Base-by-base conservation (phyloP, 2,329 filamentous ascomycete species). In the Westerdykella aurantiaca region DNA sequence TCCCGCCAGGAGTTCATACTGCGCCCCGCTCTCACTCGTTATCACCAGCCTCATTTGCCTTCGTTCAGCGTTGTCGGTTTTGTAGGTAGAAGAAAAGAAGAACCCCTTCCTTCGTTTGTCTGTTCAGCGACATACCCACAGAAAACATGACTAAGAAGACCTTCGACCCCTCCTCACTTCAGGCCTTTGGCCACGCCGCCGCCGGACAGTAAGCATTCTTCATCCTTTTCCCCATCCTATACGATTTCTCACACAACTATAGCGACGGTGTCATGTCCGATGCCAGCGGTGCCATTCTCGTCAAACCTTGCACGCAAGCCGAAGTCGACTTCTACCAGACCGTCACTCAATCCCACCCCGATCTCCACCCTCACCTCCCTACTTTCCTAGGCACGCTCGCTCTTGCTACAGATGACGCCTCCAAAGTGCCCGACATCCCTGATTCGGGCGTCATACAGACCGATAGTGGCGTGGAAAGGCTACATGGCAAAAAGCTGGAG, bases 211-310 rank as follows among this genome's bases (percentile, higher is more conserved):
- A 76, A 77, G 86, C 6, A 21, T 6, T 38, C 37, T 42, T 25
- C 44, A 31, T 38, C 18, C 43, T 38, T 44, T 44, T 38, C 25
- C 25, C 4, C 25, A 18, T 42, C 41, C 31, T 39, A 45, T 37
- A 31, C 44, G 31, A 45, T 41, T 37, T 40, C 33, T 37, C 31
- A 37, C n/a, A 40, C 46, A 34, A 41, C 25, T 38, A 13, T 62
- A 96, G 90, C 71, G 90, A 94, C 55, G 93, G 93, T 52, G 91
- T 95, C 38, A 80, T 95, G 57, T 89, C 85, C 63, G 88, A 95
- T 61, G 75, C 79, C 43, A 82, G 87, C 42, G 93, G 93, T 63
- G 81, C 85, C 51, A 75, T 97, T 29, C 86, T 98, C 64, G 88
- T 96, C 63, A 98, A 98, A 70, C 93, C 93, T 14, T 97, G 91